Base-by-base conservation (phyloP, 768 basidiomycete species). In the Pulveroboletus ravenelii region DNA sequence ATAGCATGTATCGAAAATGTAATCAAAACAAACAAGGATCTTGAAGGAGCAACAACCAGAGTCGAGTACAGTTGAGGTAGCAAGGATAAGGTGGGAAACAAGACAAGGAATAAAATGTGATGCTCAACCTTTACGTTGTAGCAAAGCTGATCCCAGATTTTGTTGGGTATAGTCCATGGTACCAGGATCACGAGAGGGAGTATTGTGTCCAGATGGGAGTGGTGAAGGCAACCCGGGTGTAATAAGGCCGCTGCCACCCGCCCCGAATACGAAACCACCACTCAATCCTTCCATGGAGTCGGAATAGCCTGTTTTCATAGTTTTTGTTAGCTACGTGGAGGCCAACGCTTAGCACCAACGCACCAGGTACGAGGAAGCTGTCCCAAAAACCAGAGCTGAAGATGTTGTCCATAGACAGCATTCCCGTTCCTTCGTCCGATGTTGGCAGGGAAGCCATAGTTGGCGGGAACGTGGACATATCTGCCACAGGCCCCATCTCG, bases 391-490 rank as follows among this genome's bases (percentile, higher is more conserved):
- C 82, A 51, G 75, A 81, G 53, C 81, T 85, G 46, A 93, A 72
- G 38, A 92, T 84, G 60, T 81, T 85, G 59, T 92, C 90, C 85
- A 93, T 90, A 45, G 87, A 84, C 53, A 92, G 62, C 71, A 77
- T 67, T 37, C 75, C 76, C 50, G 65, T 63, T 41, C 66, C 64
- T 53, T 72, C 72, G 64, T 70, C 70, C 32, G 74, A 64, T 34
- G 64, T 41, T 47, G 76, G 74, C 49, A 71, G 48, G 5, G 81
- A 75, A 42, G 81, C 84, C 85, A 90, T 89, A 46, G 85, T 89
- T n/a, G 89, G 89, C 43, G 89, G 89, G 78, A 91, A 91, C 48
- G 82, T 89, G 41, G 85, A 80, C 59, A 91, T 82, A 64, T 91
- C 89, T 53, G 78, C 80, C 14, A 84, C 87, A 5, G 87, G 88